A percentile compares a stretch with the other conserved stretches of the same genome.
Evolutionary conservation across 2,329 filamentous ascomycete species (phyloP).

Genomic region (Fusarium proliferatum): DNA sequence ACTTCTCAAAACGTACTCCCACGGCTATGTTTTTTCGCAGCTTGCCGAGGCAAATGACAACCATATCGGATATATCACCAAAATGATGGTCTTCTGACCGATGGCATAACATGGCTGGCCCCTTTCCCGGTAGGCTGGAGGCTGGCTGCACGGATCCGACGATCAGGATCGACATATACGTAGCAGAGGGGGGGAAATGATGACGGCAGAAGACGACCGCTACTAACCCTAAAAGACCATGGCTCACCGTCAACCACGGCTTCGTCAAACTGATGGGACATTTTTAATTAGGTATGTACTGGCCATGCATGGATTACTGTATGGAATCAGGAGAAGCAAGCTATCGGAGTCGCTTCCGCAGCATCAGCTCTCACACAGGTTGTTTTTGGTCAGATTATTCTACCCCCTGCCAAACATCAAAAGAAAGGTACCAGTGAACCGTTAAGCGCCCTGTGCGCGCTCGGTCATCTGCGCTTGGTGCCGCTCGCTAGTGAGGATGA

Average conservation of each 20-base stretch:
- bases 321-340: conserved; percentile 30
- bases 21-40: conserved; percentile 2
- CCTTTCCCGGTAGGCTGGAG: conserved; percentile 40
- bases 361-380: conserved; percentile 8
- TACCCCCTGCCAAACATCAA: conserved; percentile 18
- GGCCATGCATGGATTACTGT: conserved; percentile 4
- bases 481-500: conserved; percentile 37
- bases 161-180: conserved; percentile 43
- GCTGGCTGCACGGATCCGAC: conserved; percentile 42
- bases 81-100: conserved; percentile 33
- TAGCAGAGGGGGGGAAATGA: conserved; percentile 36
- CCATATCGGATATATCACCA: conserved; percentile 16
- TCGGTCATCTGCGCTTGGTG: conserved; percentile 48
- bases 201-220: conserved; percentile 34
- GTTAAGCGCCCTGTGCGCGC: conserved; percentile 43
- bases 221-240: conserved; percentile 29
- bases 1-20: not conserved
- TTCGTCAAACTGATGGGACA: not conserved
- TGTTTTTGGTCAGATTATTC: conserved; percentile 16
- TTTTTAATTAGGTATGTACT: conserved; percentile 3
- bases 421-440: conserved; percentile 26
- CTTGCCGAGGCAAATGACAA: conserved; percentile 17
- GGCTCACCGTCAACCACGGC: conserved; percentile 32
- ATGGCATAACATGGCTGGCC: conserved; percentile 9
- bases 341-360: conserved; percentile 35